Percentiles rank a stretch among this genome's conserved stretches.
Evolutionary conservation across 805 yeast species (phyloP).

Genomic region (Pichia kluyveri): DNA sequence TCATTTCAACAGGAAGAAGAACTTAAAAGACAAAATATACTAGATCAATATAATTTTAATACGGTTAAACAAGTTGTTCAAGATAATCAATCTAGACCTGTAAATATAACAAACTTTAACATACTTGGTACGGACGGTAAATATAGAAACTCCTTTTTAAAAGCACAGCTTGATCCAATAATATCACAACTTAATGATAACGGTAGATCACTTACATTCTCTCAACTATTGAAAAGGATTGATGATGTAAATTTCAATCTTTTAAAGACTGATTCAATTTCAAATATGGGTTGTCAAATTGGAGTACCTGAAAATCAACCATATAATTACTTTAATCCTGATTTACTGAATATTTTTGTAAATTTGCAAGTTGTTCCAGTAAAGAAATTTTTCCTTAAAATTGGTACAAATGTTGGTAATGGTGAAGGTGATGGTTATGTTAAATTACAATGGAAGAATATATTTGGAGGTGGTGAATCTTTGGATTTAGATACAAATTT

Average conservation of each 20-base stretch:
- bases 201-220: conserved; percentile 29
- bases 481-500: conserved; percentile 37
- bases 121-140: conserved; percentile 36
- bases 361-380: conserved; percentile 37
- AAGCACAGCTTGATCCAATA: conserved; percentile 39
- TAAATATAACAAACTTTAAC: conserved; percentile 35
- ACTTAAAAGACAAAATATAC: conserved; percentile 1
- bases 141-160: conserved; percentile 37
- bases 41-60: conserved; percentile 7
- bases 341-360: conserved; percentile 19
- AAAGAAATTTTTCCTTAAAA: conserved; percentile 69
- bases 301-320: conserved; percentile 16
- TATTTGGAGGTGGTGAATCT: conserved; percentile 51
- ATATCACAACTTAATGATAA: conserved; percentile 15
- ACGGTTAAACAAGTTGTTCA: conserved; percentile 14
- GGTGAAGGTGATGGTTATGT: conserved; percentile 95
- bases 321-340: conserved; percentile 14
- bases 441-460: conserved; percentile 53
- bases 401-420: conserved; percentile 94
- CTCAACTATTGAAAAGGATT: conserved; percentile 30
- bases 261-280: conserved; percentile 33
- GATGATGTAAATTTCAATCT: conserved; percentile 38
- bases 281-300: conserved; percentile 30
- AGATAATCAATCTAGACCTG: conserved; percentile 31
- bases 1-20: neutral